Percentiles rank a stretch among this genome's conserved stretches.
Conservation (phyloP, 2,329 filamentous ascomycete genomes). For the Geosmithia putterillii region DNA sequence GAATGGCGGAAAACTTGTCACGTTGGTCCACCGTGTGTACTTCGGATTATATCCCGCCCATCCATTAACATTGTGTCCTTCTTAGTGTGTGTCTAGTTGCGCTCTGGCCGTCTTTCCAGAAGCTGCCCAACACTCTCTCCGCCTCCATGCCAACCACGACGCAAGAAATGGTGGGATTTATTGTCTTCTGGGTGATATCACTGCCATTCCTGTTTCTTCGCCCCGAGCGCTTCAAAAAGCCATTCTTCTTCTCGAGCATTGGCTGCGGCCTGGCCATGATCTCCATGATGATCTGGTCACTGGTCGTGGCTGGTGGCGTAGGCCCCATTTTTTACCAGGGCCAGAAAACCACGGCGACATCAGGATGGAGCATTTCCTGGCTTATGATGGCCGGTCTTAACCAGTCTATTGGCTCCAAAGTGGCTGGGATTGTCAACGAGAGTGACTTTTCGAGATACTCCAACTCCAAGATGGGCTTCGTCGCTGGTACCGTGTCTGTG, state of each 20-base stretch:
- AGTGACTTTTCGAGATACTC: conserved; percentile 16
- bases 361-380: conserved; percentile 10
- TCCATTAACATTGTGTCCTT: not conserved
- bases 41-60: not conserved
- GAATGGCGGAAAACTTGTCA: conserved; percentile 19
- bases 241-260: conserved; percentile 27
- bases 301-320: conserved; percentile 27
- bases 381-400: conserved; percentile 14
- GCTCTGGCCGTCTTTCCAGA: conserved; percentile 21
- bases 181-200: conserved; percentile 37
- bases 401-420: conserved; percentile 13
- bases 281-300: conserved; percentile 33
- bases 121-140: conserved; percentile 31
- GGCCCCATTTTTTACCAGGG: conserved; percentile 26
- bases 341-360: conserved; percentile 6
- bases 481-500: conserved; percentile 12
- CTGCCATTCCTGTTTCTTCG: conserved; percentile 33
- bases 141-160: conserved; percentile 22
- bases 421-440: conserved; percentile 15
- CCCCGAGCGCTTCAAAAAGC: conserved; percentile 34
- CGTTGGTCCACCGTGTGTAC: not conserved
- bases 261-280: conserved; percentile 33
- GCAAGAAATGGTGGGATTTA: conserved; percentile 33
- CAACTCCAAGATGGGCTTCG: conserved; percentile 8
- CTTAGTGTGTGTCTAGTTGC: conserved; percentile 1